Evolutionary conservation across 2,329 filamentous ascomycete species (phyloP), one percentile per base, ranked within the genome.

Genomic region (Fusarium oligoseptatum): DNA sequence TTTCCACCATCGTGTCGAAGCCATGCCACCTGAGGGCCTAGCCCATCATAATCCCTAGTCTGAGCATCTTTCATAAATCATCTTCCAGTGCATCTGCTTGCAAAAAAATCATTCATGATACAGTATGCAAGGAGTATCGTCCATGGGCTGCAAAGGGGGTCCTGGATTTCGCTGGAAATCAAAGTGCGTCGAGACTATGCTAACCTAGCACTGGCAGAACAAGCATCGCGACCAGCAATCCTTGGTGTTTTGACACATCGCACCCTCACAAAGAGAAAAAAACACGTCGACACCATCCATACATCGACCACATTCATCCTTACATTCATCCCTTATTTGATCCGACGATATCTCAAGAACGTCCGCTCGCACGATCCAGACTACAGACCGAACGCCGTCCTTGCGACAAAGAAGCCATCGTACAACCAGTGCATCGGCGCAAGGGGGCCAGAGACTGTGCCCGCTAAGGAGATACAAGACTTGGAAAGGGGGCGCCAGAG

Each of bases 221-320:
- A 70, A 32, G 48, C 29, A 62, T 64, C 65, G 20, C n/a, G 8
- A 17, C 6, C 5, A 20, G 29, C n/a, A 1, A 52, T 20, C 10
- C 39, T 6, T 67, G 58, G 58, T 72, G 61, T 75, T 74, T 72
- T n/a, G 37, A 48, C 36, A 34, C 14, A 11, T 24, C 17, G n/a
- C 60, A n/a, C 4, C 34, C 11, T 22, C 12, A 14, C 8, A 11
- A 64, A 11, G 20, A 6, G 17, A 29, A 9, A 32, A 17, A 11
- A n/a, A 20, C 12, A 2, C 22, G 20, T 24, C 1, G 50, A 63
- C 27, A 29, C 29, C 11, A 17, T 52, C 50, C 60, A n/a, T 9
- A 17, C 20, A 39, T 27, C 20, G 41, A 10, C 22, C 8, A 1
- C 3, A 15, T 5, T 17, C 5, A 32, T 11, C 17, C 62, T 17